Evolutionary conservation across 192 early-diverging fungal genomes (phyloP).

Genomic region (Rhizoclosmatium globosum): DNA sequence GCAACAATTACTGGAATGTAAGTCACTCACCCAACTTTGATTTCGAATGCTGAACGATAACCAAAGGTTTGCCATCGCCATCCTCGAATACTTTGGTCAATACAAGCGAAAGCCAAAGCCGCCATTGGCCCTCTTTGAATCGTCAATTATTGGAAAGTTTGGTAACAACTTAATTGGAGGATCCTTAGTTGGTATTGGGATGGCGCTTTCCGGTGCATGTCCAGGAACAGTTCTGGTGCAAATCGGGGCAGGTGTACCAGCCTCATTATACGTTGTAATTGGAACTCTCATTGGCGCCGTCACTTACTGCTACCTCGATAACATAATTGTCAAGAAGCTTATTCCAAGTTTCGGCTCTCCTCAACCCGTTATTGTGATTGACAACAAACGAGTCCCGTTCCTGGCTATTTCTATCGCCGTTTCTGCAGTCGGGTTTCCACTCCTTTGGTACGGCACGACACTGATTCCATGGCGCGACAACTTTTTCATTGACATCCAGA

Average conservation of each 20-base stretch:
- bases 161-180: conserved; percentile 41
- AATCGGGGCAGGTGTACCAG: conserved; percentile 38
- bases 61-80: conserved; percentile 26
- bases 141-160: neutral
- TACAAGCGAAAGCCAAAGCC: conserved; percentile 36
- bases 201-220: conserved; percentile 45
- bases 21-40: neutral
- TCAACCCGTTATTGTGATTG: neutral
- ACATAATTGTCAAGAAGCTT: neutral
- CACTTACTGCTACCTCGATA: conserved; percentile 35
- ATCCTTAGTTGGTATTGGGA: conserved; percentile 40
- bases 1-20: conserved; percentile 39
- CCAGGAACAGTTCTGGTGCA: conserved; percentile 49
- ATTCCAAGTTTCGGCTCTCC: conserved; percentile 14
- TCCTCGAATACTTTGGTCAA: conserved; percentile 19
- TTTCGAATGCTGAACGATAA: neutral
- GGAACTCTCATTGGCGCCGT: conserved; percentile 35
- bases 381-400: neutral
- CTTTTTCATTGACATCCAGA: neutral
- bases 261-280: conserved; percentile 7
- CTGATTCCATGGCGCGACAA: conserved; percentile 24
- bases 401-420: neutral
- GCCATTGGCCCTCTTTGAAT: neutral
- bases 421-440: conserved; percentile 8
- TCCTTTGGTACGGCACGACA: conserved; percentile 18